Evolutionary conservation across 768 basidiomycete species (phyloP), one percentile per base, ranked within the genome.

Genomic region (Kwoniella dendrophila): DNA sequence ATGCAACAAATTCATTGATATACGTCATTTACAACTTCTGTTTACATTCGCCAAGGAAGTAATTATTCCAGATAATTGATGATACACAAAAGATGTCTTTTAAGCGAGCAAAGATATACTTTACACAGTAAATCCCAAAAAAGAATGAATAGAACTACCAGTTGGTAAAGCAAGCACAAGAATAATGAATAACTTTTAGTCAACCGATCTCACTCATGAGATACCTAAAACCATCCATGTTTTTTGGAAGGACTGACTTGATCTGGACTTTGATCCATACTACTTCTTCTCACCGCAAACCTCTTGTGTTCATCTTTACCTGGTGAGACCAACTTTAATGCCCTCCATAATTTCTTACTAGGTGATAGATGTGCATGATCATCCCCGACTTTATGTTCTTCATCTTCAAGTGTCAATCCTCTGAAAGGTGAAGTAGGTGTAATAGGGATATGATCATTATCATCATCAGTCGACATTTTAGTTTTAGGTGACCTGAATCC

Each of bases 351-450:
- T 22, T 22, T 51, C 32, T 51, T 51, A 33, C 7, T 26, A 7
- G 49, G 49, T 14, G 49, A 51, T 32, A n/a, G n/a, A 11, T 11
- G n/a, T 24, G 12, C 20, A 44, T 33, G 29, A 18, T 51, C 30
- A 6, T n/a, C 18, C 49, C 16, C n/a, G 6, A 18, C 30, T 8
- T 33, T 6, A 32, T 33, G 12, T 14, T 51, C 32, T 5, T 11
- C 41, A 43, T 43, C 49, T 51, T 14, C 24, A 24, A 29, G 27
- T 22, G 29, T 12, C 14, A 14, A 48, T 27, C 47, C 11, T n/a
- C n/a, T 20, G 43, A 44, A 16, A 48, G 47, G 47, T 18, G 47
- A 48, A 48, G 47, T 22, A 29, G 47, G 27, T 48, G 47, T 29
- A 48, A 48, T 6, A 2, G 47, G 27, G 14, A 27, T 29, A n/a